Evolutionary conservation across 768 basidiomycete genomes (phyloP).

Genomic region (Mycena amicta): DNA sequence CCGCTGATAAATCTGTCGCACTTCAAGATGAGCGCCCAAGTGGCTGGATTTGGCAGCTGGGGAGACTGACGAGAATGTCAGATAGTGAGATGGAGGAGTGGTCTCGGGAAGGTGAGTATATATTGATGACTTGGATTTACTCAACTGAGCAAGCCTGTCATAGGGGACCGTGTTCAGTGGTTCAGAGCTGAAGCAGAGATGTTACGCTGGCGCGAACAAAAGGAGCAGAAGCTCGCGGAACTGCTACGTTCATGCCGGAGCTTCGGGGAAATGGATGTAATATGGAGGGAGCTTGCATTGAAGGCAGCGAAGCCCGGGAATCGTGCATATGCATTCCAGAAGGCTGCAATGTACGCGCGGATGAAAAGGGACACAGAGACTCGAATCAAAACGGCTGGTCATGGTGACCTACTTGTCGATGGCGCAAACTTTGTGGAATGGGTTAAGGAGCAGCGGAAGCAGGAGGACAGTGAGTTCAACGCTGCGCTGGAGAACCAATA

Average conservation of each 20-base stretch:
- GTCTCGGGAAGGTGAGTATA: neutral
- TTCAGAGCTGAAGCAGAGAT: neutral
- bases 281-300: too few species aligned
- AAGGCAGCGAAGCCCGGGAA: too few species aligned
- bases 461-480: neutral
- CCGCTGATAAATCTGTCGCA: too few species aligned
- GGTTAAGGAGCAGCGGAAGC: neutral
- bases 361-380: neutral
- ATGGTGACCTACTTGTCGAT: neutral
- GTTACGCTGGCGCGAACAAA: neutral
- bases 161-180: conserved; percentile 1
- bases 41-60: conserved; percentile 1
- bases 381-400: neutral
- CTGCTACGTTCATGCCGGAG: neutral
- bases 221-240: neutral
- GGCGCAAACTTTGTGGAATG: neutral
- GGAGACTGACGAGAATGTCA: neutral
- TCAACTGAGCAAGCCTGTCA: neutral
- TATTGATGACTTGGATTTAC: neutral
- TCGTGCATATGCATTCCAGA: neutral
- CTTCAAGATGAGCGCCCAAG: neutral
- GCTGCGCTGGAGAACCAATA: too few species aligned
- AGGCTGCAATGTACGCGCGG: neutral
- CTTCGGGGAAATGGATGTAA: too few species aligned
- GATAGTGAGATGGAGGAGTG: neutral